Evolutionary conservation across 306 rosid genomes (phyloP).

Genomic region (Delonix regia): DNA sequence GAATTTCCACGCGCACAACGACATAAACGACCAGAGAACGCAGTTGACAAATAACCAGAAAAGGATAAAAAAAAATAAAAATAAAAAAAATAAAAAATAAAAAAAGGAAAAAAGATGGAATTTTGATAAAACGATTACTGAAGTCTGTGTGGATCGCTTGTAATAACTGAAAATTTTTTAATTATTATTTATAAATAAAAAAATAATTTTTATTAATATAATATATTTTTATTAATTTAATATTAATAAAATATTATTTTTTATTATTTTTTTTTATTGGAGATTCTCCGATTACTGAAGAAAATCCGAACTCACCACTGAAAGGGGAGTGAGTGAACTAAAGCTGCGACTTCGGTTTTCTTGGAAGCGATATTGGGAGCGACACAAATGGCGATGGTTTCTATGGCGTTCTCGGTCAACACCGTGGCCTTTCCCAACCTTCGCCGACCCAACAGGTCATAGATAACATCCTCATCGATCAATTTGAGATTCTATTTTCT

Average conservation of each 20-base stretch:
- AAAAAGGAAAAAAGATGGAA: background rate
- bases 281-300: too few species aligned
- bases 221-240: too few species aligned
- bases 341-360: background rate
- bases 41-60: slow-evolving; percentile 27
- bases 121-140: background rate
- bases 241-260: too few species aligned
- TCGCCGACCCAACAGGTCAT: slow-evolving; percentile 58
- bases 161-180: too few species aligned
- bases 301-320: too few species aligned
- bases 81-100: background rate
- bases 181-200: too few species aligned
- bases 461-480: background rate
- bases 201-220: too few species aligned
- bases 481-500: background rate
- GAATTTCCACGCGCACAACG: slow-evolving; percentile 29
- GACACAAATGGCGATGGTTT: slow-evolving; percentile 53
- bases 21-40: background rate
- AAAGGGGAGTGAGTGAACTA: background rate
- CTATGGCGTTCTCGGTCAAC: slow-evolving; percentile 54
- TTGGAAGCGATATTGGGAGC: background rate
- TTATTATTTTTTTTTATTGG: too few species aligned
- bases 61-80: slow-evolving; percentile 10
- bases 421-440: slow-evolving; percentile 45
- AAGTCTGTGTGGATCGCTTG: too few species aligned